Evolutionary conservation across 495 filamentous ascomycete species (phyloP), one percentile per base, ranked within the genome.

Genomic region (Polyplosphaeria fusca): DNA sequence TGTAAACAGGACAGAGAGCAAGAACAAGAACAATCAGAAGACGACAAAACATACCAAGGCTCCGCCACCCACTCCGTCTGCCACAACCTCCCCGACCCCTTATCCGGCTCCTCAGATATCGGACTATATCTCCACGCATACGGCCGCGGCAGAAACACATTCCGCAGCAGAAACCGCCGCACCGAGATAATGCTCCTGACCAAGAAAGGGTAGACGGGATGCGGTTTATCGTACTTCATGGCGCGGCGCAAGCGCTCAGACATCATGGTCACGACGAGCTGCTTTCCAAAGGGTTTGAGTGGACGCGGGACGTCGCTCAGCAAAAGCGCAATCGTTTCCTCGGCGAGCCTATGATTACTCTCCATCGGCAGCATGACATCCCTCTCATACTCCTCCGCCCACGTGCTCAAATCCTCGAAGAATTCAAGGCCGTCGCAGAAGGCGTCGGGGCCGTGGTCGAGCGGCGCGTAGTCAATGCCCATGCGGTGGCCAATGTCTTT

Each of bases 401-500:
- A 19, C 56, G 52, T 9, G 52, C 52, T 39, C 41, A 56, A 13
- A 62, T 28, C 14, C 46, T 46, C 0, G 59, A 52, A 1, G 45
- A 51, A 3, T 52, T 52, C 11, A 52, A 52, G 2, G 57, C 39
- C 1, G 45, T 32, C 23, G 56, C 52, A 9, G 49, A 20, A 14
- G 26, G 5, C 12, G 52, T 56, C 1, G 2, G 0, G 7, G 39
- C 47, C 0, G 27, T 35, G 39, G 52, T 52, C 1, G 57, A 20
- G 27, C 52, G 52, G 52, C 57, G 57, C n/a, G 57, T 40, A 0
- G 46, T 28, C 19, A 27, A 9, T 2, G 61, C 47, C 2, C 83
- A 85, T 25, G 82, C 85, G 13, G 88, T 20, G 0, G 79, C 78
- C 35, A 88, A 91, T 2, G 81, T 74, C 0, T 80, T 71, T 30